Conservation (phyloP, 257 asterid genomes). For the Ligustrum vulgare region DNA sequence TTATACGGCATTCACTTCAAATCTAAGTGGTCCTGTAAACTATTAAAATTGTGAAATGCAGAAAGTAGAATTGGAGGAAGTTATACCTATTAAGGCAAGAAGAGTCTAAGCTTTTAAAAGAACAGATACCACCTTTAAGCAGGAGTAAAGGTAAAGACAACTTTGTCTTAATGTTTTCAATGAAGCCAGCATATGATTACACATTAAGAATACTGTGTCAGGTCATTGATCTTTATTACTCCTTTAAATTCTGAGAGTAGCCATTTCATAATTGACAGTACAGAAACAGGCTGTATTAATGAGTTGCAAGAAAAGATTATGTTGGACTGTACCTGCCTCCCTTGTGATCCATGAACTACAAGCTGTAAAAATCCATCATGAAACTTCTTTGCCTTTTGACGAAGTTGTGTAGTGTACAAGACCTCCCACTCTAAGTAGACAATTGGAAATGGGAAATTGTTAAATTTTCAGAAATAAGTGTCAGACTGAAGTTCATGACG, state of each 20-base stretch:
- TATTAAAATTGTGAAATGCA: conserved; percentile 2
- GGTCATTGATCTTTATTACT: background rate
- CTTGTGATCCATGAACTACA: conserved; percentile 61
- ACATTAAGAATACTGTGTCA: background rate
- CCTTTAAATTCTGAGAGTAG: conserved; percentile 10
- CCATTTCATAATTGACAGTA: conserved; percentile 17
- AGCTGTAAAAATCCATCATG: conserved; percentile 80
- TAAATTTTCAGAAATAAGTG: conserved; percentile 7
- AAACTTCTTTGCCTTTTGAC: conserved; percentile 81
- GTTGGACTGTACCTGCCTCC: conserved; percentile 65
- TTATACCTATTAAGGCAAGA: background rate
- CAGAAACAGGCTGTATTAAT: conserved; percentile 13
- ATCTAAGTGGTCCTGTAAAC: background rate
- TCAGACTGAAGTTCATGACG: conserved; percentile 9
- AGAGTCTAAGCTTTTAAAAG: conserved; percentile 1
- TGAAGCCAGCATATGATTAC: background rate
- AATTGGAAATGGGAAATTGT: conserved; percentile 16
- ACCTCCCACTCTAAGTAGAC: conserved; percentile 74
- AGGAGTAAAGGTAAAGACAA: background rate
- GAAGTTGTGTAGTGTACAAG: conserved; percentile 77
- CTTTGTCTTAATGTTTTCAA: background rate
- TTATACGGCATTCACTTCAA: conserved; percentile 3
- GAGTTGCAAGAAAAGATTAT: conserved; percentile 18
- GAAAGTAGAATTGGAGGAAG: background rate
- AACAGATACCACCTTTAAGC: conserved; percentile 6